Base-by-base conservation (phyloP, 371 early-diverging fungal genomes). In the Circinella umbellata region DNA sequence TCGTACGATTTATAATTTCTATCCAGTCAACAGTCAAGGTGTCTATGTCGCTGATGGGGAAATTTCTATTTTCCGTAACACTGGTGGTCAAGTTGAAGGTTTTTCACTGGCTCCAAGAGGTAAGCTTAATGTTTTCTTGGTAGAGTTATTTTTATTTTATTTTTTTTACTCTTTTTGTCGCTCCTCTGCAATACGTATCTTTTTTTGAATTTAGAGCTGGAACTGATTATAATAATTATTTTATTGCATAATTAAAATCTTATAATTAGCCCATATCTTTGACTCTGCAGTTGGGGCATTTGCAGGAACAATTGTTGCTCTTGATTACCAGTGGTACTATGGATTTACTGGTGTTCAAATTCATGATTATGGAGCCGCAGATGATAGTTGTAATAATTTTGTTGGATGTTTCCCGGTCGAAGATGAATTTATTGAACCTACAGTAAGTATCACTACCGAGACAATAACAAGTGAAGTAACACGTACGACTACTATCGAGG, bases 51-150 rank as follows among this genome's bases (percentile, higher is more conserved):
- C 54, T 2, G 20, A 48, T 48, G 75, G 75, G 1, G 17, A 37
- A 4, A 69, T 73, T 15, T 63, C 66, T 7, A 47, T 73, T 17
- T 11, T 53, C 18, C 55, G 78, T 15, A 61, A 70, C 35, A 75
- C 73, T 0, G 68, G 63, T 0, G 60, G 67, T 61, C 68, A 70
- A 13, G 54, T 77, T 14, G 67, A 66, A 63, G 78, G 73, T 7
- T 42, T 70, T 7, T 57, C 59, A 13, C 36, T 77, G 18, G 73
- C 78, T 9, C 78, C 78, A 34, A 39, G 53, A 61, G 77, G 72
- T 75, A 64, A 68, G 6, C 4, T 38, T 18, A 13, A n/a, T 63
- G 18, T 8, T 27, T 67, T 34, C 34, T 10, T 51, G 1, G 4
- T 6, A 13, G 15, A n/a, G 4, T 51, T n/a, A 51, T 15, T 17